Base-by-base conservation (phyloP, 805 yeast species). In the Teunomyces gatunensis region DNA sequence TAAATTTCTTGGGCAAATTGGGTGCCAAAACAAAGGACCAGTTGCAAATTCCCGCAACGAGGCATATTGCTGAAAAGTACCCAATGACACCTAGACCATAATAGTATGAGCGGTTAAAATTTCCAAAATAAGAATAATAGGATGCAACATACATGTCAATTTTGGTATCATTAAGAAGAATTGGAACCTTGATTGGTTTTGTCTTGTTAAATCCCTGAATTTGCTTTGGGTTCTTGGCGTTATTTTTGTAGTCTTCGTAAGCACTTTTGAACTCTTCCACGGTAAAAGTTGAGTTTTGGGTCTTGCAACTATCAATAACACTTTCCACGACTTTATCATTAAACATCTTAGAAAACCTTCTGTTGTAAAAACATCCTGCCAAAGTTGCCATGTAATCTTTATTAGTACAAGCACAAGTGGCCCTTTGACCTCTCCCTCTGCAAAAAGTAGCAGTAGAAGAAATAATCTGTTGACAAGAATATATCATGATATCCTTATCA, bases 11-110 rank as follows among this genome's bases (percentile, higher is more conserved):
- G 7, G 63, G 51, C 20, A 69, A 40, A 1, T 60, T 49, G 3
- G 83, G 83, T 23, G 69, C 44, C 29, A 55, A 40, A n/a, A 39
- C 13, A 13, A 46, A 49, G 33, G 45, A 25, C 55, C 55, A 55
- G 44, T 49, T 48, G 13, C 32, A 34, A 27, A 43, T 17, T 3
- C 46, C 52, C 4, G 47, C 53, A 4, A 47, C n/a, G 3, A 54
- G 18, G 17, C 45, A 43, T 5, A 54, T 51, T n/a, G 51, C 30
- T 6, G 30, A 51, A 69, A 60, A 65, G 48, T 52, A 66, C 12
- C 42, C 49, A 9, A 54, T 56, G 39, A 55, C 45, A 40, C 50
- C 64, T 13, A 52, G 45, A 1, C 68, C 68, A 40, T 58, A 68
- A 47, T 55, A 66, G 10, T 58, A 53, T 4, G 67, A 56, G 36